Percentiles rank a stretch among this genome's conserved stretches.
Conservation (phyloP, 495 filamentous ascomycete species). For the Penicillium psychrofluorescens region DNA sequence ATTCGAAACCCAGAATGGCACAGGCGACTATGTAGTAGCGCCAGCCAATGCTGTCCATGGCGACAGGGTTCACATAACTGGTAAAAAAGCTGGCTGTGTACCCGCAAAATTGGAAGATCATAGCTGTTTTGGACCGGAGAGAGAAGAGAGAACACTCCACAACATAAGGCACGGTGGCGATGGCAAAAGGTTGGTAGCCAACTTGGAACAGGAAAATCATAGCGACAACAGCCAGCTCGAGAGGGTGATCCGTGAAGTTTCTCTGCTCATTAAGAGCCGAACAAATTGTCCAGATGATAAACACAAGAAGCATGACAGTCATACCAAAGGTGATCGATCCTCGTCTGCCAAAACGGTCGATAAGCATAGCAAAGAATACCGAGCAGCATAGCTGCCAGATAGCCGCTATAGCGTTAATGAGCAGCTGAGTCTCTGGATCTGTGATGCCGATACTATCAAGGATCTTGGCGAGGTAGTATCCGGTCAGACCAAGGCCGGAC, state of each 20-base stretch:
- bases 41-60: slow-evolving; percentile 49
- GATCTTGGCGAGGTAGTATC: slow-evolving; percentile 52
- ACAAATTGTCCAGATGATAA: slow-evolving; percentile 50
- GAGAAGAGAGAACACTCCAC: no score
- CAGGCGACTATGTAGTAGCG: slow-evolving; percentile 60
- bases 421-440: slow-evolving; percentile 38
- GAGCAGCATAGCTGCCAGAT: no score
- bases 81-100: slow-evolving; percentile 47
- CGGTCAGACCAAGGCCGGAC: slow-evolving; percentile 61
- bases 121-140: no score
- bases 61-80: slow-evolving; percentile 54
- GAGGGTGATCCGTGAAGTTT: no score
- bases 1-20: slow-evolving; percentile 51
- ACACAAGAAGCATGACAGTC: slow-evolving; percentile 50
- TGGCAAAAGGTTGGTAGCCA: no score
- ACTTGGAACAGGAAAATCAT: no score
- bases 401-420: slow-evolving; percentile 14
- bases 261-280: slow-evolving; percentile 17
- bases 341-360: slow-evolving; percentile 51
- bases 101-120: slow-evolving; percentile 46
- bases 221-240: no score
- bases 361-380: slow-evolving; percentile 42
- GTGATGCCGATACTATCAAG: slow-evolving; percentile 51
- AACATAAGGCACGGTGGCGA: no score
- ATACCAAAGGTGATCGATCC: slow-evolving; percentile 49